Conservation (phyloP, 257 asterid species). For the Ophiorrhiza pumila region DNA sequence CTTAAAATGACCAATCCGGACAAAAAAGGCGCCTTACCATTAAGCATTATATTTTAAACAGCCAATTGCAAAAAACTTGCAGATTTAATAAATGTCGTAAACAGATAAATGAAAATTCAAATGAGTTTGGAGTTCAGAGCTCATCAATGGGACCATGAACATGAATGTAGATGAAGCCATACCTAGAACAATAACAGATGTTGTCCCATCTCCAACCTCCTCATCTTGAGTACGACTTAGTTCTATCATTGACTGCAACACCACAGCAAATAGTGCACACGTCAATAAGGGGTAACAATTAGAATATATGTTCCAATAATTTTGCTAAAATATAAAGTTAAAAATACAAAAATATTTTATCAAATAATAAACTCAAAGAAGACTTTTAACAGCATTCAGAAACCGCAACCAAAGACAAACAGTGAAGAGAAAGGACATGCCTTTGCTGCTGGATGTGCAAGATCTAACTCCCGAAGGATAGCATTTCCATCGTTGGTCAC, state of each 20-base stretch:
- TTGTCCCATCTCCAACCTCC: slow-evolving; percentile 99
- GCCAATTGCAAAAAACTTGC: neutral
- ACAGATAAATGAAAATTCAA: neutral
- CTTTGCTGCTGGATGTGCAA: slow-evolving; percentile 98
- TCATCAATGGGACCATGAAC: neutral
- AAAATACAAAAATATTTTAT: neutral
- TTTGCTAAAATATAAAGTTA: neutral
- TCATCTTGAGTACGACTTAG: slow-evolving; percentile 99
- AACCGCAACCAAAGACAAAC: neutral
- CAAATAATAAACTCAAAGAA: neutral
- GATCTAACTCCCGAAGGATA: slow-evolving; percentile 86
- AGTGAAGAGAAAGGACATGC: slow-evolving; percentile 25
- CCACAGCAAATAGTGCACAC: slow-evolving; percentile 9
- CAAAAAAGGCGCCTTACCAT: too few species aligned
- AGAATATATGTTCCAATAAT: neutral
- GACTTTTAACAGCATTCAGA: neutral
- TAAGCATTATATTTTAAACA: too few species aligned
- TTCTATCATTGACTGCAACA: slow-evolving; percentile 94
- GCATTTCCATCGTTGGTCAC: slow-evolving; percentile 99
- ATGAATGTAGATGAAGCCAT: slow-evolving; percentile 21
- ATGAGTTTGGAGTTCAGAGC: neutral
- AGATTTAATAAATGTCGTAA: neutral
- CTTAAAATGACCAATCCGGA: neutral
- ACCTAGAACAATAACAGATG: slow-evolving; percentile 97
- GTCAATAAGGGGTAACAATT: slow-evolving; percentile 18